These are phyloP conservation scores for Gracilaria gracilis DNA, from an alignment of 23 red algal species.

Conservation along the genomic window DNA sequence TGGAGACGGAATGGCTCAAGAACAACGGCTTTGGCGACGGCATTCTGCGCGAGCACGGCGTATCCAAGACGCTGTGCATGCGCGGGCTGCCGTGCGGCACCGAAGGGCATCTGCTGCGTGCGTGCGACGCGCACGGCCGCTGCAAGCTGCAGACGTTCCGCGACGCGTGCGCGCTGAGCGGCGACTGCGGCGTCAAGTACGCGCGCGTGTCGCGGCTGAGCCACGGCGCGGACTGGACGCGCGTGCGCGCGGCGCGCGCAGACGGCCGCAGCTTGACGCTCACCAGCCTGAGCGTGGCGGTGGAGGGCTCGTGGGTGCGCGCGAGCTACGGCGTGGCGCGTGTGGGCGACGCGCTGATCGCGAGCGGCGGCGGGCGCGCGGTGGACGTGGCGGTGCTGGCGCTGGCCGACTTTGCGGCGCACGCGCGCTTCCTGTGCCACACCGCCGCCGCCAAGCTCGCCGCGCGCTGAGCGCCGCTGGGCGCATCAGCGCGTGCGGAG, in stretches of 20 bases:
- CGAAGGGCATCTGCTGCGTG: background rate
- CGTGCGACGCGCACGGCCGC: background rate
- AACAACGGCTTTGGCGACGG: background rate
- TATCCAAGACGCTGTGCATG: background rate
- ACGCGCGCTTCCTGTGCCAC: too few relatives aligned
- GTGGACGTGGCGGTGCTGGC: background rate
- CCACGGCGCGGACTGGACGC: background rate
- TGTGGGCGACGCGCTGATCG: background rate
- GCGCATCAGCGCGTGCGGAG: too few relatives aligned
- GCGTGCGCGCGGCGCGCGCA: background rate
- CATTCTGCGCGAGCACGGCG: background rate
- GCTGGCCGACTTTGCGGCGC: too few relatives aligned
- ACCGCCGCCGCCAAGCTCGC: too few relatives aligned
- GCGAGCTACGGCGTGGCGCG: background rate
- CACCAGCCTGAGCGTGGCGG: background rate
- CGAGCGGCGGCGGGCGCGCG: too few relatives aligned
- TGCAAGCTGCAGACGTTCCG: background rate
- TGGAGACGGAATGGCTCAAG: constrained; percentile 1
- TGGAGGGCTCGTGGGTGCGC: background rate
- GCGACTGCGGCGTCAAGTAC: background rate
- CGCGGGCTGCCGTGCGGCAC: background rate
- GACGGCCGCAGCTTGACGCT: background rate
- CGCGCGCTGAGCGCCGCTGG: too few relatives aligned
- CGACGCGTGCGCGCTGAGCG: background rate
- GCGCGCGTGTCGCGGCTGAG: background rate